Evolutionary conservation across 345 rosid genomes (phyloP).

Genomic region (Citrus hindsii): DNA sequence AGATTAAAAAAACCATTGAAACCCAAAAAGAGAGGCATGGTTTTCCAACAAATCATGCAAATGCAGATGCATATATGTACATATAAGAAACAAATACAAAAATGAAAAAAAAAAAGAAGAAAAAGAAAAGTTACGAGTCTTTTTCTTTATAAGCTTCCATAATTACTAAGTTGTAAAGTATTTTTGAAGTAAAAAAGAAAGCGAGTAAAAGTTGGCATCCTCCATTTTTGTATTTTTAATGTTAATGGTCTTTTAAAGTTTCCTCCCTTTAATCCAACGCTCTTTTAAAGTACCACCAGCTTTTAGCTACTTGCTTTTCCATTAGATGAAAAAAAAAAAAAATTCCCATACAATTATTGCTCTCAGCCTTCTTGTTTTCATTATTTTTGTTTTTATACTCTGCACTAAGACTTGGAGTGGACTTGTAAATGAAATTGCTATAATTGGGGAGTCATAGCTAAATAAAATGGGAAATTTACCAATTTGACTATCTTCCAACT

Average conservation of each 20-base stretch:
- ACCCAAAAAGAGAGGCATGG: not conserved
- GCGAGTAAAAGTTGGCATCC: constrained; percentile 6
- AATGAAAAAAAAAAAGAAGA: not conserved
- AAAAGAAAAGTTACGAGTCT: not conserved
- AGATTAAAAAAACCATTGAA: not conserved
- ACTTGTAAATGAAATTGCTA: not conserved
- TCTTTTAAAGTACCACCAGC: constrained; percentile 26
- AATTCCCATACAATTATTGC: not conserved
- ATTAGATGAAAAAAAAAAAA: not conserved
- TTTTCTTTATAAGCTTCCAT: constrained; percentile 17
- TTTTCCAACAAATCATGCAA: constrained; percentile 16
- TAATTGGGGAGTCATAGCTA: not conserved
- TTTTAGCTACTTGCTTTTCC: constrained; percentile 10
- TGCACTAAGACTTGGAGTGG: not conserved
- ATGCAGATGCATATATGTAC: not conserved
- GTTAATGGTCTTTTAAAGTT: constrained; percentile 15
- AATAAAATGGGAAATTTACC: no score
- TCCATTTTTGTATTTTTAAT: constrained; percentile 1
- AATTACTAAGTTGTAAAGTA: constrained; percentile 25
- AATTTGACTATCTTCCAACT: no score
- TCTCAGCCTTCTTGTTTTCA: not conserved
- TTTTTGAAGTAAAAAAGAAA: not conserved
- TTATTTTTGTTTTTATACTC: not conserved
- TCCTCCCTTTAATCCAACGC: constrained; percentile 30
- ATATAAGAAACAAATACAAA: not conserved